Evolutionary conservation across 768 basidiomycete genomes (phyloP), one percentile per base, ranked within the genome.

Genomic region (Ephemerocybe angulata): DNA sequence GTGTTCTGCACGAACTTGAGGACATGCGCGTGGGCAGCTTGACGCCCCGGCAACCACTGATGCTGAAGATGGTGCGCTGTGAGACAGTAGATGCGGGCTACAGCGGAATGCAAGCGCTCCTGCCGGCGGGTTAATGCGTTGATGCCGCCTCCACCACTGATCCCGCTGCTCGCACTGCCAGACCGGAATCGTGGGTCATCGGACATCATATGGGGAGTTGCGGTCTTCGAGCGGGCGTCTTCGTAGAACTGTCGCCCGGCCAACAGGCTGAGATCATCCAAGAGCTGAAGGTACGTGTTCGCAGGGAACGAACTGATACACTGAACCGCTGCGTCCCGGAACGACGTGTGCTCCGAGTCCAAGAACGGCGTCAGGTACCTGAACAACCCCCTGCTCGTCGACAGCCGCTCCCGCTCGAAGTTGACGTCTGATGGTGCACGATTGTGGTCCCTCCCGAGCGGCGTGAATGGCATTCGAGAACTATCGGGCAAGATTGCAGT

Each of bases 241-340:
- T 95, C 93, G 59, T 91, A 90, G 59, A 94, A 84, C 60, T 93
- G 90, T 21, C 89, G 83, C 30, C 86, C 84, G 2, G 89, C 83
- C 47, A 96, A 82, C 4, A 85, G 78, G 56, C 86, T 87, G 29
- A 97, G 79, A 57, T 93, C 90, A 60, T 95, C 93, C 17, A 95
- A 73, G 21, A 97, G 76, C 29, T 89, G 84, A 10, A 87, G 82
- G 67, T 95, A 93, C 0, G 83, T 84, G 59, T 73, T 79, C 11
- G 84, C 76, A 4, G 90, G 90, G 60, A 96, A 89, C 24, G 88
- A 85, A 63, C 93, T 94, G 65, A 98, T 88, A 55, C 93, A 91
- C 33, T 90, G 73, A 10, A 95, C 91, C 12, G 90, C 91, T 0
- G 88, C 85, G 65, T 94, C 90, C 50, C 92, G 84, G 68, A 95